Evolutionary conservation across 148 eudicot genomes (phyloP).

Genomic region (Vaccinium darrowii): DNA sequence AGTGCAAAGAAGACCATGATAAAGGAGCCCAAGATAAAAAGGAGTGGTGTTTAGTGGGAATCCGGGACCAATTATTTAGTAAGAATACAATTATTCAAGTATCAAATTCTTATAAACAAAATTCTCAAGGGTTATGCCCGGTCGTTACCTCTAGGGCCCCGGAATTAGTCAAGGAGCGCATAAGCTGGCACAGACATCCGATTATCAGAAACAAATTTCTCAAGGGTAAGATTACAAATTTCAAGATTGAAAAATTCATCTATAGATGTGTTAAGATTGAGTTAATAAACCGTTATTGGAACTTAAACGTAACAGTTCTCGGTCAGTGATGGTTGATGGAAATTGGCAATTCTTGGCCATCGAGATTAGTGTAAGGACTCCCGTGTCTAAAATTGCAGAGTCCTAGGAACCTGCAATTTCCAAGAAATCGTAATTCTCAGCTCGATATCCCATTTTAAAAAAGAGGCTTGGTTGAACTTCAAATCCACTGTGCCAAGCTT

Average conservation of each 20-base stretch:
- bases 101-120: not conserved
- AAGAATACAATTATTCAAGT: not conserved
- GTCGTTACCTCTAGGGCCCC: too few relatives aligned
- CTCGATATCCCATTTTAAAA: not conserved
- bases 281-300: not conserved
- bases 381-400: not conserved
- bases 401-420: not conserved
- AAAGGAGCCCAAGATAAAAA: not conserved
- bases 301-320: not conserved
- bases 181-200: too few relatives aligned
- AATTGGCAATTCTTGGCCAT: constrained; percentile 11
- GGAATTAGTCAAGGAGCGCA: too few relatives aligned
- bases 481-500: not conserved
- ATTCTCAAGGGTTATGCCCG: not conserved
- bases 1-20: not conserved
- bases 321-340: not conserved
- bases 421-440: not conserved
- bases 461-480: not conserved
- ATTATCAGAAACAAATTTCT: too few relatives aligned
- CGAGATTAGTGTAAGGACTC: not conserved
- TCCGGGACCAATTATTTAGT: not conserved
- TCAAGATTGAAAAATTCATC: not conserved
- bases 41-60: not conserved
- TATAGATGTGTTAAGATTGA: not conserved
- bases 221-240: not conserved